phyloP scores from a whole-genome alignment of 345 rosid genomes.

The Bruguiera sexangula region DNA sequence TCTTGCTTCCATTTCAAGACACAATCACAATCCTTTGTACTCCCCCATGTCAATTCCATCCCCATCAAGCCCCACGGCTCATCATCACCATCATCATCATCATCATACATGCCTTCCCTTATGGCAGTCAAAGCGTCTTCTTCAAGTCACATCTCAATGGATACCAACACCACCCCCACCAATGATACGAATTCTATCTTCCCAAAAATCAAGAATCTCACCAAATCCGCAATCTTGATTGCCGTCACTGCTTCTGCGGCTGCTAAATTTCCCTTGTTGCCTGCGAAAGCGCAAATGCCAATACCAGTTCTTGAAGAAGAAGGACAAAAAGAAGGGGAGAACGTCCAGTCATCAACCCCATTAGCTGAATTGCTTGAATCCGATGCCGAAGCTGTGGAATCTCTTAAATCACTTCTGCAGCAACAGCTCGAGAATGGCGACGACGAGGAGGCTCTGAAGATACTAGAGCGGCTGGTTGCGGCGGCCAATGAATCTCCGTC shows the following conservation, averaged over 20 bases:
- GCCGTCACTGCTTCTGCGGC: constrained; percentile 50
- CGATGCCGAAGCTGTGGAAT: constrained; percentile 46
- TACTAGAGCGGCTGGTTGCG: constrained; percentile 42
- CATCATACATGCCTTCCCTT: too few species aligned
- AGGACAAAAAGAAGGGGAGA: constrained; percentile 5
- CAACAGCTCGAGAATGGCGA: constrained; percentile 72
- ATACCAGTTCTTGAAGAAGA: constrained; percentile 17
- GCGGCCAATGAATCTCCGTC: constrained; percentile 43
- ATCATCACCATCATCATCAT: too few species aligned
- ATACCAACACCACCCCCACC: background rate
- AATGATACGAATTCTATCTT: constrained; percentile 4
- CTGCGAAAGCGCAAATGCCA: constrained; percentile 58
- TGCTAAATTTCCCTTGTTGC: constrained; percentile 38
- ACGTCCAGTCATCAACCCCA: constrained; percentile 22
- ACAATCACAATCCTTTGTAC: too few species aligned
- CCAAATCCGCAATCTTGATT: constrained; percentile 51
- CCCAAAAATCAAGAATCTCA: constrained; percentile 38
- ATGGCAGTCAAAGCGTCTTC: too few species aligned
- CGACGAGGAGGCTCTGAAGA: constrained; percentile 57
- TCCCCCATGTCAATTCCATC: too few species aligned
- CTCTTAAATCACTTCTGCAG: constrained; percentile 55
- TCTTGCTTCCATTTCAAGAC: too few species aligned
- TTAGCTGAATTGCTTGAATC: constrained; percentile 48
- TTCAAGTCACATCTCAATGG: too few species aligned
- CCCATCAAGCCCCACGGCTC: too few species aligned